Evolutionary conservation across 345 rosid species (phyloP).

Genomic region (Lepidium didymum): DNA sequence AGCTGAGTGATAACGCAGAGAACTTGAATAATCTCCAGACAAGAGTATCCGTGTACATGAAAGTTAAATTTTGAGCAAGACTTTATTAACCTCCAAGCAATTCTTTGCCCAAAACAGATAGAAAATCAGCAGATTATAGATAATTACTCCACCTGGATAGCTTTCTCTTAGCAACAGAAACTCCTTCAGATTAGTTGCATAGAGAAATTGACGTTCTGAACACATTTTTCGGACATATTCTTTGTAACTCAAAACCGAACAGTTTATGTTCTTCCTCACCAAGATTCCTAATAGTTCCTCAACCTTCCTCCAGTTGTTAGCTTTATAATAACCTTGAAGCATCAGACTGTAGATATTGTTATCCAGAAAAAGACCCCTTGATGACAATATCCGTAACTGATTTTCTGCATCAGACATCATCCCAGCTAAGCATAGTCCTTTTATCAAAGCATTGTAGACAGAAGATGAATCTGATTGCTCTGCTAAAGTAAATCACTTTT

Average conservation of each 20-base stretch:
- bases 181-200: constrained; percentile 46
- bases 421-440: constrained; percentile 48
- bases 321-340: constrained; percentile 45
- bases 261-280: constrained; percentile 36
- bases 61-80: constrained; percentile 53
- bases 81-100: constrained; percentile 21
- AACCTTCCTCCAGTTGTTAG: constrained; percentile 33
- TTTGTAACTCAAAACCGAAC: constrained; percentile 45
- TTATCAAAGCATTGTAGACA: constrained; percentile 35
- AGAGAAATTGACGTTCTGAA: constrained; percentile 29
- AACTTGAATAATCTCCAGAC: constrained; percentile 32
- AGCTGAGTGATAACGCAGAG: constrained; percentile 38
- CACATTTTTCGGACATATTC: constrained; percentile 45
- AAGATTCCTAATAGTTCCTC: constrained; percentile 40
- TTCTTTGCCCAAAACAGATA: constrained; percentile 41
- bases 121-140: constrained; percentile 55
- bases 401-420: constrained; percentile 42
- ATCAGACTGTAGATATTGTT: constrained; percentile 32
- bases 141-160: constrained; percentile 19
- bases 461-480: constrained; percentile 30
- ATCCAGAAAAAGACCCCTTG: constrained; percentile 32
- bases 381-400: constrained; percentile 30
- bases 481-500: constrained; percentile 32
- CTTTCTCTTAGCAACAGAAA: constrained; percentile 40
- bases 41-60: constrained; percentile 51